phyloP scores from a whole-genome alignment of 768 basidiomycete species.

The Infundibulicybe gibba region DNA sequence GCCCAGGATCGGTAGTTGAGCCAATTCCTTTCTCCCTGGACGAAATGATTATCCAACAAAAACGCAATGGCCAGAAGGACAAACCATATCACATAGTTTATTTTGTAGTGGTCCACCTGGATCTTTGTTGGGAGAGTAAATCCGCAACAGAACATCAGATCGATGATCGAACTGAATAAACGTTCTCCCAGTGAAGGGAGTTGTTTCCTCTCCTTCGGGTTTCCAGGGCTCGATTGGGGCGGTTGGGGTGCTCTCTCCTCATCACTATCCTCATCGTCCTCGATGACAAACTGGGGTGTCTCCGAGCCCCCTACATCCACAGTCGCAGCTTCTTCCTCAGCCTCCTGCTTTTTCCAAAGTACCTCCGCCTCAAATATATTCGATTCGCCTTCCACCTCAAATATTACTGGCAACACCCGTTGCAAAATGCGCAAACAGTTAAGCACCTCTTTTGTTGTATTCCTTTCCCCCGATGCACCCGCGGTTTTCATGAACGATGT shows the following conservation, averaged over 20 bases:
- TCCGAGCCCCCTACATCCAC: slow-evolving; percentile 14
- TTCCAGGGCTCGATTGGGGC: slow-evolving; percentile 9
- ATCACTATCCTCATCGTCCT: slow-evolving; percentile 50
- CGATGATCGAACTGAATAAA: slow-evolving; percentile 75
- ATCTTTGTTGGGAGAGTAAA: slow-evolving; percentile 83
- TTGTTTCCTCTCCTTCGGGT: slow-evolving; percentile 35
- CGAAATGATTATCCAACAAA: not conserved
- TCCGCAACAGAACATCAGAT: slow-evolving; percentile 90
- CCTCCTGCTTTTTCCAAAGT: slow-evolving; percentile 73
- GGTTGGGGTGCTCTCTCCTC: not conserved
- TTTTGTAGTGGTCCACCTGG: slow-evolving; percentile 77
- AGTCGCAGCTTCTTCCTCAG: slow-evolving; percentile 29
- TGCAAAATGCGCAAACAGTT: slow-evolving; percentile 92
- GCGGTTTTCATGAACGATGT: slow-evolving; percentile 65
- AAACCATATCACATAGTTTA: slow-evolving; percentile 87
- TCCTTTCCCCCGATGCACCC: slow-evolving; percentile 48
- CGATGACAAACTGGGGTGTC: slow-evolving; percentile 80
- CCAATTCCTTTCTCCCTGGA: slow-evolving; percentile 94
- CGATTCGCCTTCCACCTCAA: slow-evolving; percentile 72
- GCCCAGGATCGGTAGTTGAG: slow-evolving; percentile 72
- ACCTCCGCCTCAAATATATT: slow-evolving; percentile 75
- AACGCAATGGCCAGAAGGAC: slow-evolving; percentile 16
- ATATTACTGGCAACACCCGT: slow-evolving; percentile 86
- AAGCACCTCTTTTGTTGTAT: slow-evolving; percentile 80
- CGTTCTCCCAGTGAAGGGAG: slow-evolving; percentile 80